Conservation (phyloP, 805 yeast species). For the Zygosaccharomyces siamensis region DNA sequence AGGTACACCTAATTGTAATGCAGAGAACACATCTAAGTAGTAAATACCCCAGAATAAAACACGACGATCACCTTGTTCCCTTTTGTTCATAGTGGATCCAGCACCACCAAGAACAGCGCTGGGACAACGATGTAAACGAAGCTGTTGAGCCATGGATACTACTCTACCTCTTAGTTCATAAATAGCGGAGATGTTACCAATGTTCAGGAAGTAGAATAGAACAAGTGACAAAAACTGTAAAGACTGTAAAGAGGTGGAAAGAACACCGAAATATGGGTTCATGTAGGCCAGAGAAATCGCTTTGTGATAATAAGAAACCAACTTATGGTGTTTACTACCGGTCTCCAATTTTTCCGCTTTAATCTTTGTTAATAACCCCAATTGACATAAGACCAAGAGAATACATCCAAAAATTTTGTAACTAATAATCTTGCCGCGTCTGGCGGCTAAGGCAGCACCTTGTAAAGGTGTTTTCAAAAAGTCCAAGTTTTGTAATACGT, state of each 20-base stretch:
- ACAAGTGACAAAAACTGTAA: constrained; percentile 67
- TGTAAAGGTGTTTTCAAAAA: constrained; percentile 1
- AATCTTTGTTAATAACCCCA: constrained; percentile 29
- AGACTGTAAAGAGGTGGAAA: constrained; percentile 59
- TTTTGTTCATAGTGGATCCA: constrained; percentile 59
- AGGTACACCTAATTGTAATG: constrained; percentile 78
- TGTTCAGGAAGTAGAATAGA: constrained; percentile 62
- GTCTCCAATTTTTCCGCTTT: constrained; percentile 17
- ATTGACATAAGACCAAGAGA: constrained; percentile 27
- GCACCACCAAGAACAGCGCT: constrained; percentile 67
- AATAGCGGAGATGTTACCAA: constrained; percentile 68
- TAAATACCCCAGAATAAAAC: constrained; percentile 82
- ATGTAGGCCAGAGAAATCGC: constrained; percentile 55
- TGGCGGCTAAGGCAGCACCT: constrained; percentile 7
- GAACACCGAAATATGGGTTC: constrained; percentile 51
- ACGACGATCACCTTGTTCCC: constrained; percentile 79
- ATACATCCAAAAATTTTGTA: constrained; percentile 31
- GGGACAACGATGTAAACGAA: constrained; percentile 82
- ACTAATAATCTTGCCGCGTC: constrained; percentile 21
- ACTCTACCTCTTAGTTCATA: constrained; percentile 73
- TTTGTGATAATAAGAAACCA: constrained; percentile 49
- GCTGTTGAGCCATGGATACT: constrained; percentile 78
- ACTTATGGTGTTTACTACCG: constrained; percentile 11
- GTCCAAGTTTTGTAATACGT: constrained; percentile 11
- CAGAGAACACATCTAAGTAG: constrained; percentile 67